Conservation (phyloP, 177 flowering plant species). For the Telopea speciosissima region DNA sequence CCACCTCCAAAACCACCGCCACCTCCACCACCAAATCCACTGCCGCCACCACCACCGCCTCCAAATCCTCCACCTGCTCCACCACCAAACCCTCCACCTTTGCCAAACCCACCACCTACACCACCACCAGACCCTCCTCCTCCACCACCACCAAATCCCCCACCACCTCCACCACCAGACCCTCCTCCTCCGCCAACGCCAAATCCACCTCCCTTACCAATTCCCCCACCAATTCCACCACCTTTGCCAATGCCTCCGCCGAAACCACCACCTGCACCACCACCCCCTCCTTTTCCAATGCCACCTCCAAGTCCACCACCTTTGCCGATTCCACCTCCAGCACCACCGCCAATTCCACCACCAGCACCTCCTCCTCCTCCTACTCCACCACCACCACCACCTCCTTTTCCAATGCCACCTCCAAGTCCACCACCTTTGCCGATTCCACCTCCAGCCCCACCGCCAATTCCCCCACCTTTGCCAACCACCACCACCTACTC, state of each 20-base stretch:
- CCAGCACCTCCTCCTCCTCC: too few species aligned
- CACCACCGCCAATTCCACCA: too few species aligned
- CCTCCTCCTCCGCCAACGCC: background rate
- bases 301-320: too few species aligned
- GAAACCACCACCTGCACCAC: too few species aligned
- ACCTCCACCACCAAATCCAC: background rate
- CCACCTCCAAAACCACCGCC: background rate
- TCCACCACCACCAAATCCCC: background rate
- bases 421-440: background rate
- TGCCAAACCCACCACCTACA: too few species aligned
- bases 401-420: background rate
- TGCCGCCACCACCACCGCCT: background rate
- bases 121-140: background rate
- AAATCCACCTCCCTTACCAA: background rate
- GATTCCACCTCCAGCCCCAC: background rate
- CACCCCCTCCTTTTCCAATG: too few species aligned
- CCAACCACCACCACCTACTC: background rate
- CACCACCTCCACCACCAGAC: background rate
- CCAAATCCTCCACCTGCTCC: background rate
- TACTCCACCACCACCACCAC: background rate
- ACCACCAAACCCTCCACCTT: background rate
- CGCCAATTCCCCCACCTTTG: too few species aligned
- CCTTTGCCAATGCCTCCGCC: too few species aligned
- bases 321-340: too few species aligned
- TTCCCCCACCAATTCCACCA: too few species aligned